A percentile compares a stretch with the other conserved stretches of the same genome.
Conservation (phyloP, 2,329 filamentous ascomycete species). For the Hymenoscyphus repandus region DNA sequence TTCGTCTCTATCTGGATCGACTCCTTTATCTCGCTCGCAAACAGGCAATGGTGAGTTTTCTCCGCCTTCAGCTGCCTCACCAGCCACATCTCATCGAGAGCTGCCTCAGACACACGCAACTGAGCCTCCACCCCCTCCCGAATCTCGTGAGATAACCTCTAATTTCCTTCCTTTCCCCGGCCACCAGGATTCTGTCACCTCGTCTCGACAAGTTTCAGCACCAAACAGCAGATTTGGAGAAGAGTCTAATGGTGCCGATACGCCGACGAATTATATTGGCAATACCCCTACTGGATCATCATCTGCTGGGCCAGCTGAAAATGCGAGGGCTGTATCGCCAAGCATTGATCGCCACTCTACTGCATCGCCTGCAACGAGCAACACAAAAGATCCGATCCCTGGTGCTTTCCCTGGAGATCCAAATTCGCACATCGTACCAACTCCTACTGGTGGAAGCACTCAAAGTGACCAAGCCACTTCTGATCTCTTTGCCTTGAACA, state of each 20-base stretch:
- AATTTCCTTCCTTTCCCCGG: conserved; percentile 67
- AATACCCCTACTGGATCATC: conserved; percentile 30
- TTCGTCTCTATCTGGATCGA: conserved; percentile 20
- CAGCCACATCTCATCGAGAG: conserved; percentile 56
- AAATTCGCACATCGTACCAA: conserved; percentile 40
- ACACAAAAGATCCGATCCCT: conserved; percentile 38
- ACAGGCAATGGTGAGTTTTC: conserved; percentile 23
- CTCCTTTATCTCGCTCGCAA: conserved; percentile 23
- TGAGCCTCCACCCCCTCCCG: conserved; percentile 53
- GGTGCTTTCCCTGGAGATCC: conserved; percentile 49
- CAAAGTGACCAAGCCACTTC: conserved; percentile 41
- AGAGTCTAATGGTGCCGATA: conserved; percentile 32
- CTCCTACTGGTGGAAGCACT: conserved; percentile 41
- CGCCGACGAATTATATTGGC: conserved; percentile 33
- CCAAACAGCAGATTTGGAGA: conserved; percentile 62
- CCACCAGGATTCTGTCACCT: conserved; percentile 63
- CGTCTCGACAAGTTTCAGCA: conserved; percentile 73
- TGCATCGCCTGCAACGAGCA: conserved; percentile 24
- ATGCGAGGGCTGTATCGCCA: conserved; percentile 24
- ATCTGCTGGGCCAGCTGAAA: conserved; percentile 22
- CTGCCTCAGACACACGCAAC: conserved; percentile 42
- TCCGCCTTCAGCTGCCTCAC: conserved; percentile 46
- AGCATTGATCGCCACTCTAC: conserved; percentile 28
- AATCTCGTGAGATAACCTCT: conserved; percentile 73
- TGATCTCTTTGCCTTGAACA: conserved; percentile 51